Conservation (phyloP, 305 asterid genomes). For the Fraxinus nigra region DNA sequence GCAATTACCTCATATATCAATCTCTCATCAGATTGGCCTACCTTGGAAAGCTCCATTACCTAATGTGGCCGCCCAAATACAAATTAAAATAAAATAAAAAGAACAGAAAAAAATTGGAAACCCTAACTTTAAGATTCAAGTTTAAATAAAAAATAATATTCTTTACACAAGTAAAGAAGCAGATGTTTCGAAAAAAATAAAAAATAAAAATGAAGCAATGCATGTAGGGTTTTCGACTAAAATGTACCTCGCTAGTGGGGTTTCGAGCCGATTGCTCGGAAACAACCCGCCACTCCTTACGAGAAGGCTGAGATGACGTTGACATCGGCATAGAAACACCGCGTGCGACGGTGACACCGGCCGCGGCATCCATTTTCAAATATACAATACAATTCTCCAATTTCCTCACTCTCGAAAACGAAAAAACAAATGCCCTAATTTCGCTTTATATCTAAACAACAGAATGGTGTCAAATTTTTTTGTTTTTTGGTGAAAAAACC, state of each 20-base stretch:
- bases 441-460: slow-evolving; percentile 34
- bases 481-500: slow-evolving; percentile 2
- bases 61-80: slow-evolving; percentile 14
- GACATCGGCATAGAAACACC: slow-evolving; percentile 48
- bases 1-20: slow-evolving; percentile 68
- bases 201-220: slow-evolving; percentile 17
- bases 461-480: not conserved
- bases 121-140: not conserved
- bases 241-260: slow-evolving; percentile 62
- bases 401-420: not conserved
- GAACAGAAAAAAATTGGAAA: not conserved
- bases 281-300: slow-evolving; percentile 91
- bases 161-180: not conserved
- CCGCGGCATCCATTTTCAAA: slow-evolving; percentile 59
- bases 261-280: slow-evolving; percentile 68
- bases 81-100: not conserved
- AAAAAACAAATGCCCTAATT: slow-evolving; percentile 16
- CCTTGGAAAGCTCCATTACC: slow-evolving; percentile 61
- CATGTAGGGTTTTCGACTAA: slow-evolving; percentile 17
- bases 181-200: not conserved
- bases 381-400: slow-evolving; percentile 12
- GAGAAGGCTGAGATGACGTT: slow-evolving; percentile 59
- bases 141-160: too few species aligned
- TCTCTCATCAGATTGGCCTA: slow-evolving; percentile 75
- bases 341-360: slow-evolving; percentile 53